A percentile compares a stretch with the other conserved stretches of the same genome.
phyloP scores from a whole-genome alignment of 176 grass and related monocot species.

The Eleusine coracana region DNA sequence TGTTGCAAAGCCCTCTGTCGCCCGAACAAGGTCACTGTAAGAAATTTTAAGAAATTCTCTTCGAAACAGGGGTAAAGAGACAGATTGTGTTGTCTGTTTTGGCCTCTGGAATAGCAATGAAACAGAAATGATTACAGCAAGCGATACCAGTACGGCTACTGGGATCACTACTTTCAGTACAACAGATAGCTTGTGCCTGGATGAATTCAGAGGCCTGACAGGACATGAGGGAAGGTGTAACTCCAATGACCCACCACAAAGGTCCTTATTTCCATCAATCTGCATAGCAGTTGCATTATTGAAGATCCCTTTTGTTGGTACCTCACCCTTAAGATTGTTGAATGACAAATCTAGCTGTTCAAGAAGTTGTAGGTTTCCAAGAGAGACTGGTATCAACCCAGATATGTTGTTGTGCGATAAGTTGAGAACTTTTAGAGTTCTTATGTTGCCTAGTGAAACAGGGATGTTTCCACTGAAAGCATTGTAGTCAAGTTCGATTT shows the following conservation, averaged over 20 bases:
- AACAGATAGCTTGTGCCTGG: background rate
- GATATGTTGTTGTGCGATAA: constrained; percentile 2
- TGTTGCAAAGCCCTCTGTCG: constrained; percentile 9
- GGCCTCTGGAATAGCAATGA: background rate
- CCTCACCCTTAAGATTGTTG: constrained; percentile 16
- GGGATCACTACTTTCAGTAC: constrained; percentile 3
- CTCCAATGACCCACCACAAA: background rate
- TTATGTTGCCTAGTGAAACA: background rate
- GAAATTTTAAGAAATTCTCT: constrained; percentile 17
- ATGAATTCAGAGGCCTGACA: background rate
- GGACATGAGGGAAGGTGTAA: background rate
- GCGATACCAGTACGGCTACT: background rate
- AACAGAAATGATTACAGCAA: background rate
- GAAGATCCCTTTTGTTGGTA: constrained; percentile 4
- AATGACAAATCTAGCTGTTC: constrained; percentile 33
- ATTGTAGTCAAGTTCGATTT: background rate
- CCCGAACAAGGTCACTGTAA: constrained; percentile 15
- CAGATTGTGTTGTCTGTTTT: background rate
- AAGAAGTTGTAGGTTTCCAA: constrained; percentile 18
- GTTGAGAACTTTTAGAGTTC: background rate
- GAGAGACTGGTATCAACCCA: constrained; percentile 6
- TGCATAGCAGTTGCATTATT: background rate
- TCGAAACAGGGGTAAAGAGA: background rate
- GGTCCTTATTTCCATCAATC: background rate
- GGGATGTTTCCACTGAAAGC: background rate